Evolutionary conservation across 176 grass and related monocot genomes (phyloP), one percentile per base, ranked within the genome.

Genomic region (Oryza glaberrima): DNA sequence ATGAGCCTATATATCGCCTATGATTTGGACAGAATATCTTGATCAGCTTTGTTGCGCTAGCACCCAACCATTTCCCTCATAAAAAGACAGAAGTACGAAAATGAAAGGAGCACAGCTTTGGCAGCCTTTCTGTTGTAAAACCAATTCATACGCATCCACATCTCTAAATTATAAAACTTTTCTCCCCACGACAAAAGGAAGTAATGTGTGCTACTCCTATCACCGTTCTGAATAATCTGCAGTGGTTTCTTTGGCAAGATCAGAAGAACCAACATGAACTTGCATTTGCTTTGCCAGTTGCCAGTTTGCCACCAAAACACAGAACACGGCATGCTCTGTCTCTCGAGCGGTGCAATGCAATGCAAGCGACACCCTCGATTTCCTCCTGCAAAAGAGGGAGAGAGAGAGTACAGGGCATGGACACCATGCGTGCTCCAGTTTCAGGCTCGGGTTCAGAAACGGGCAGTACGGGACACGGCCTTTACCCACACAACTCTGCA

Each of bases 1-100:
- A 63, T 6, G 56, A 61, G 58, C 58, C 58, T 23, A 22, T 61
- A 61, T 22, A 61, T 61, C 58, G 68, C 72, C 83, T 75, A 79
- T 63, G 81, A 91, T 65, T 48, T 86, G 40, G 85, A 84, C 85
- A 65, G 76, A 67, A 66, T 43, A 87, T 69, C 61, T 77, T 84
- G 58, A 69, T 84, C 76, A 48, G 65, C 75, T 84, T 79, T 75
- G 72, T 65, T 82, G 73, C 2, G 22, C 66, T 49, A 20, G 34
- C 16, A 49, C 17, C 73, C 20, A 74, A 20, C 60, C 46, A 68
- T 45, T 78, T 78, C 65, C 60, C 32, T 73, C 5, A 1, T 78
- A 79, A 90, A 90, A 86, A 83, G 40, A 78, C 46, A 40, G 11
- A 19, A 9, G 36, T 35, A 11, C 12, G 3, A 9, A 56, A 56